Base-by-base conservation (phyloP, 208 protist species). In the Endotrypanum monterogeii region DNA sequence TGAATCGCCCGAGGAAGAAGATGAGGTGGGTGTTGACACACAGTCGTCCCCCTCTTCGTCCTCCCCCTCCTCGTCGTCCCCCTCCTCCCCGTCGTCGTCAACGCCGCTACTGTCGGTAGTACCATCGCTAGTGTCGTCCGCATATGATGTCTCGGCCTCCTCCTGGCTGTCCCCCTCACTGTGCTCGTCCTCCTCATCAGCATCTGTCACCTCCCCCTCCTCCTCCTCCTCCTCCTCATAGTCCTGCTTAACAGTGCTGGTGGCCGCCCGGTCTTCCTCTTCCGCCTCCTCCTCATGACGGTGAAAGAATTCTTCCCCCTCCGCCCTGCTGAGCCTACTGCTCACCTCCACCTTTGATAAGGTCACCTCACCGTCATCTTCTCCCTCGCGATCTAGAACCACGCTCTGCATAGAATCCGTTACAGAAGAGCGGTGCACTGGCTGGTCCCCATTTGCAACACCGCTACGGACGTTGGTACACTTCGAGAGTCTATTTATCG, bases 161-260 rank as follows among this genome's bases (percentile, higher is more conserved):
- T 82, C 80, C 58, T 46, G 32, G 30, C 55, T 70, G 0, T 78
- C 60, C 3, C 81, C 75, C 6, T 68, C 54, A 14, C 57, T 66
- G 23, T 84, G 73, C 0, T 79, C 60, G 25, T 80, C 76, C 14
- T 66, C 68, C 0, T 89, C n/a, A n/a, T n/a, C n/a, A n/a, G n/a
- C n/a, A n/a, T n/a, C n/a, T 0, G 52, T 56, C 58, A 37, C 58
- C 41, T 3, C 3, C 20, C 3, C 16, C 79, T n/a, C 76, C 83
- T 2, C 82, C 74, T 65, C 77, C 25, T 73, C 74, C 7, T 70
- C 74, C 50, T 79, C 75, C 25, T 69, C 60, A 35, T 79, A 61
- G 18, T 39, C 71, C 16, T 82, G 63, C 1, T 76, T 62, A 1
- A 56, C 66, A n/a, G 60, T 41, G 3, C 62, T 23, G 48, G 25